phyloP scores from a whole-genome alignment of 495 filamentous ascomycete genomes.

The Tuber melanosporum region DNA sequence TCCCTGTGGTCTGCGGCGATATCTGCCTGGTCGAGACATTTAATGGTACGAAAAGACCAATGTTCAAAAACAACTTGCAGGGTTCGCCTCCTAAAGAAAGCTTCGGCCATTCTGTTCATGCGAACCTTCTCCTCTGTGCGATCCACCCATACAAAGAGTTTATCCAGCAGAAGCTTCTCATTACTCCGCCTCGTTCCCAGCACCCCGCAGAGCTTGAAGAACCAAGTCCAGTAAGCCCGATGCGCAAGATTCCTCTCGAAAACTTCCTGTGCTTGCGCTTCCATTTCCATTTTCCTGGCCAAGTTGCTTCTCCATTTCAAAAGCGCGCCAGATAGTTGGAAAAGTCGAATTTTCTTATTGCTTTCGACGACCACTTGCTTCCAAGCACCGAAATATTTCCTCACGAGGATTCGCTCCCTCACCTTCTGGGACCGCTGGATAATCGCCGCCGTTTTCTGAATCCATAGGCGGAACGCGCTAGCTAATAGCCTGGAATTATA shows the following conservation, averaged over 20 bases:
- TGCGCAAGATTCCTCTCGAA: slow-evolving; percentile 32
- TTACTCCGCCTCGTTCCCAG: slow-evolving; percentile 21
- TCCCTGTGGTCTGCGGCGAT: slow-evolving; percentile 33
- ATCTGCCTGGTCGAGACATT: slow-evolving; percentile 29
- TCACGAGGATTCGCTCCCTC: slow-evolving; percentile 34
- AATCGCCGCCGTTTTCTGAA: slow-evolving; percentile 36
- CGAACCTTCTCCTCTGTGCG: slow-evolving; percentile 26
- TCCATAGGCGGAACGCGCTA: slow-evolving; percentile 33
- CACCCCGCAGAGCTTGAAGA: slow-evolving; percentile 34
- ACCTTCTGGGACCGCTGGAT: slow-evolving; percentile 39
- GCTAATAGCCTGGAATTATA: slow-evolving; percentile 31
- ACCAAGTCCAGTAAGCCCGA: slow-evolving; percentile 39
- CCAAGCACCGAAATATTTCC: slow-evolving; percentile 41
- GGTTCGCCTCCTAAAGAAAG: slow-evolving; percentile 21
- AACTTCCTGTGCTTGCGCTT: slow-evolving; percentile 19
- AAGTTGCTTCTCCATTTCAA: slow-evolving; percentile 28
- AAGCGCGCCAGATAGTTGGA: slow-evolving; percentile 34
- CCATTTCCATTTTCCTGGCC: slow-evolving; percentile 10
- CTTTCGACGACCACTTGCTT: slow-evolving; percentile 28
- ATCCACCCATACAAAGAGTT: slow-evolving; percentile 28
- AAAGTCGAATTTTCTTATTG: slow-evolving; percentile 29
- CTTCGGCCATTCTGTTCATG: slow-evolving; percentile 33
- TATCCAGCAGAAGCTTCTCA: slow-evolving; percentile 11
- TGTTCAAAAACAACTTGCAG: slow-evolving; percentile 33
- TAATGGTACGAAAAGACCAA: slow-evolving; percentile 34